These are phyloP conservation scores for Crithidia brevicula DNA, from an alignment of 208 protist species.

Conservation along the genomic window DNA sequence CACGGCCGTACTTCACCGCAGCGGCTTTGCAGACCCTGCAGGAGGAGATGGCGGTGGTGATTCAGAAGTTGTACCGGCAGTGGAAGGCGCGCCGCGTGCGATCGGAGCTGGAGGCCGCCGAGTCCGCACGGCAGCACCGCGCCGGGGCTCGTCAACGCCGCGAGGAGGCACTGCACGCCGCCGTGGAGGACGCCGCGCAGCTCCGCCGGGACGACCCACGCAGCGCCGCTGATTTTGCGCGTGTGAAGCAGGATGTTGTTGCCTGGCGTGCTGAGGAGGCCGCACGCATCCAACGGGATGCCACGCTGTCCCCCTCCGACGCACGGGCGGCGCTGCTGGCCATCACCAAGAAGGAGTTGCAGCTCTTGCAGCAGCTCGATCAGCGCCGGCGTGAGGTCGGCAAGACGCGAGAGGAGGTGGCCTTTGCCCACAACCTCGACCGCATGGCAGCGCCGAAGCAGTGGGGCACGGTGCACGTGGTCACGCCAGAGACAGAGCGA, in stretches of 20 bases:
- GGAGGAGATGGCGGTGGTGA: slow-evolving; percentile 76
- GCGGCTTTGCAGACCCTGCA: slow-evolving; percentile 66
- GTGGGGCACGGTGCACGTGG: slow-evolving; percentile 84
- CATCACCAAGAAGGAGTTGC: slow-evolving; percentile 94
- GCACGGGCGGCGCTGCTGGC: slow-evolving; percentile 73
- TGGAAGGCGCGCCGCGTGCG: slow-evolving; percentile 92
- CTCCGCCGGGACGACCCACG: slow-evolving; percentile 90
- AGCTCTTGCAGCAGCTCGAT: slow-evolving; percentile 97
- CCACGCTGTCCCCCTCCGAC: slow-evolving; percentile 53
- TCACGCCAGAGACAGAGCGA: slow-evolving; percentile 91
- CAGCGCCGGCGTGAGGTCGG: slow-evolving; percentile 73
- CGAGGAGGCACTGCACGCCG: slow-evolving; percentile 70
- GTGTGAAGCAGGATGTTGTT: slow-evolving; percentile 91
- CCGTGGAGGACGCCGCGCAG: slow-evolving; percentile 78
- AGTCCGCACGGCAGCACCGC: slow-evolving; percentile 61
- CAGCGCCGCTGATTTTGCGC: slow-evolving; percentile 93
- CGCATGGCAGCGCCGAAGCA: slow-evolving; percentile 84
- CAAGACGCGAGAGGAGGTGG: slow-evolving; percentile 59
- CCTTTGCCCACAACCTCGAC: slow-evolving; percentile 71
- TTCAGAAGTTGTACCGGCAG: slow-evolving; percentile 94
- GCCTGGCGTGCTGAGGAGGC: slow-evolving; percentile 89
- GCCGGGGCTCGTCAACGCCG: slow-evolving; percentile 57
- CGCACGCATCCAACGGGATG: slow-evolving; percentile 64
- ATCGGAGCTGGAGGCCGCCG: slow-evolving; percentile 54
- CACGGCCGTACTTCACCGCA: slow-evolving; percentile 90